Evolutionary conservation across 768 basidiomycete species (phyloP), one percentile per base, ranked within the genome.

Genomic region (Cystobasidium ongulense): DNA sequence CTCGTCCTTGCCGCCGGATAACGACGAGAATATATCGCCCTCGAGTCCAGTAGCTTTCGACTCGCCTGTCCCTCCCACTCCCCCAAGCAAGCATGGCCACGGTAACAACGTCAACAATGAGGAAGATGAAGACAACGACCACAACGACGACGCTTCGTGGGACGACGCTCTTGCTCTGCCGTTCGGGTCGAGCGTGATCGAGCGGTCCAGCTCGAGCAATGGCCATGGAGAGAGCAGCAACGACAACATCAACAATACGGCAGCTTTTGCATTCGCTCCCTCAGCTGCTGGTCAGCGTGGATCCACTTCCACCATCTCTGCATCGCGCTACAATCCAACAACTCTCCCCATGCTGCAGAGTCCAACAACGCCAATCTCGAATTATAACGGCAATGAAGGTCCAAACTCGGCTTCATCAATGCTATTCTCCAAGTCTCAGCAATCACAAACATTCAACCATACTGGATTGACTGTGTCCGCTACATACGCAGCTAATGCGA

Each of bases 401-500:
- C 25, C 13, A 59, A 31, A 31, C 57, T 50, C 46, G n/a, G 46
- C 46, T 21, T 50, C 46, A 8, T 50, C 46, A 50, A 50, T 21
- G 21, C 46, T 17, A 11, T 15, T 59, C 11, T 59, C 33, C 25
- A 29, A 27, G 3, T 35, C 57, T 15, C 57, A 7, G 29, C 57
- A 59, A 29, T 59, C 57, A 27, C 57, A 29, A 31, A 27, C 57
- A 23, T 59, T 15, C 57, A 59, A 59, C 29, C 29, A 59, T 64
- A 36, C 43, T 46, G 46, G 65, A 33, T 27, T 67, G 27, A 53
- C 65, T 43, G 36, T 64, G 3, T 64, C 65, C 7, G 46, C 29
- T 53, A 50, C 65, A 10, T 67, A 67, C 31, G 65, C 65, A 23
- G 43, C 46, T 11, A 67, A 67, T 31, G 65, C 65, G 11, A 73